Evolutionary conservation across 345 rosid species (phyloP), one percentile per base, ranked within the genome.

Genomic region (Rhodamnia rubescens): DNA sequence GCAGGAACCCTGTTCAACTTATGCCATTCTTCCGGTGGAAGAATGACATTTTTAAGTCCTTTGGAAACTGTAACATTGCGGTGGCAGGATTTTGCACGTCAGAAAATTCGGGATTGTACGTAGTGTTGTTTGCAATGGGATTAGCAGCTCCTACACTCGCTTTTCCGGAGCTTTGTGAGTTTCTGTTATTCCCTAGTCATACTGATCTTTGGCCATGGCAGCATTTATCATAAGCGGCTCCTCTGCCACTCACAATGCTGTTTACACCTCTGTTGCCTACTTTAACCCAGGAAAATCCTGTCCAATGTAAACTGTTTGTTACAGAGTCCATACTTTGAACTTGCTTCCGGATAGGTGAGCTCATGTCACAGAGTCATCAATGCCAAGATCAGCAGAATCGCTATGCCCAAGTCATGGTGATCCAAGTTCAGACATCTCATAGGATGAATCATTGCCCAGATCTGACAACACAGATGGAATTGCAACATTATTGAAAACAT

Each of bases 1-100:
- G 83, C 91, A 87, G 96, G 91, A 89, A 94, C 91, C 90, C 97
- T 92, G 85, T 92, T 95, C 88, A 95, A 90, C 85, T 91, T 95
- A 69, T 86, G 86, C 85, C 92, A 93, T 89, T 96, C 95, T 86
- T 93, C 94, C 10, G 92, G 92, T 74, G 91, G 96, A 88, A 95
- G 84, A 84, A 89, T 91, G 90, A 94, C 84, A 21, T 90, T 84
- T 83, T n/a, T n/a, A 89, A 84, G 75, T 89, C 92, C 88, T 82
- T 90, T 54, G 80, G 89, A 27, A 89, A 86, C 36, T 86, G 92
- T 85, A 89, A 53, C 85, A 89, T 85, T 4, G 85, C 89, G 86
- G 87, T 82, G 81, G 27, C 84, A 49, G 86, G 82, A 88, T 89
- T 80, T 86, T 32, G 75, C 75, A 64, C 3, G 75, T 64, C 12